Evolutionary conservation across 768 basidiomycete genomes (phyloP), one percentile per base, ranked within the genome.

Genomic region (Polyporus arcularius): DNA sequence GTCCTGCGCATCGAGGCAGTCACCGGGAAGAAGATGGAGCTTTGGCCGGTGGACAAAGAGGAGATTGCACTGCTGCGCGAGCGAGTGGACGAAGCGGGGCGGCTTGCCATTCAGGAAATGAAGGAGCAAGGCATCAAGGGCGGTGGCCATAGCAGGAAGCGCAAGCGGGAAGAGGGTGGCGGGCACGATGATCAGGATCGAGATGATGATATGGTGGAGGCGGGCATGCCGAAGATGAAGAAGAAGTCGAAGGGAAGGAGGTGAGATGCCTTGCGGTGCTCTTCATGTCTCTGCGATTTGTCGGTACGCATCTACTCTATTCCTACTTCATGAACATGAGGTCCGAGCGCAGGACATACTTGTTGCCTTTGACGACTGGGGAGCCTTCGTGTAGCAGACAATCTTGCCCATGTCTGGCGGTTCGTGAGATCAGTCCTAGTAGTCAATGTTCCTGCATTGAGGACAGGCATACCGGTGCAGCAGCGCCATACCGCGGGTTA

Each of bases 1-100:
- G 76, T 98, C 4, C 94, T 97, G 74, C 88, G 97, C 9, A 98
- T 98, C 70, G 97, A 99, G 73, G 80, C 85, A 21, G 94, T 96
- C 7, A 87, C 90, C 21, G 95, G 86, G 42, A 96, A 96, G 77
- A 92, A 94, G 74, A 90, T 99, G 87, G 89, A 88, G 53, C 76
- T 89, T 40, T 98, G 90, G 81, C 87, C 88, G 10, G 88, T 88
- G 0, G 93, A 94, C 69, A 85, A 89, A 60, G 92, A 96, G 70
- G 95, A 97, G 64, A 85, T 98, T 21, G 88, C 89, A 39, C 77
- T 97, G 35, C 75, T 98, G 62, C 84, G 86, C 60, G 96, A 98
- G 71, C 85, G 95, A 1, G 96, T 96, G 18, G 86, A 89, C 12
- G 92, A 98, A 72, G 97, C 96, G 0, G 84, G 83, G 0, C 64